Percentiles rank a stretch among this genome's conserved stretches.
Evolutionary conservation across 352 stramenopile genomes (phyloP).

Genomic region (Globisporangium canariense): DNA sequence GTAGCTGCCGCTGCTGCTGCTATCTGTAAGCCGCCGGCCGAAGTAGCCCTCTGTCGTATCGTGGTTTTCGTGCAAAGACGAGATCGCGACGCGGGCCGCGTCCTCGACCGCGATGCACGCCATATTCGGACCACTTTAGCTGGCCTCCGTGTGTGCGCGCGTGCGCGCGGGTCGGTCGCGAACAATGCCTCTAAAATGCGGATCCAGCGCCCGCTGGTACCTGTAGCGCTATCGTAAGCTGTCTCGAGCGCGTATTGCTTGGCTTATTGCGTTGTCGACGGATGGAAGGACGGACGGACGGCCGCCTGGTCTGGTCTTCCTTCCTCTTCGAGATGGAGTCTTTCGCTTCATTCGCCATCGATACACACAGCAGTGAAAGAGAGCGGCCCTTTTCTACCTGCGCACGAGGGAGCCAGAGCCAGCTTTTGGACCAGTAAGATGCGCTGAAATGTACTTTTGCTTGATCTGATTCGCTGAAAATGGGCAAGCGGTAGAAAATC

Average conservation of each 20-base stretch:
- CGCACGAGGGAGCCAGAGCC: neutral
- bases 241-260: neutral
- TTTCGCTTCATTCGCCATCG: neutral
- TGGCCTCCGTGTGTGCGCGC: neutral
- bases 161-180: neutral
- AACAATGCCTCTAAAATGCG: no score
- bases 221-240: neutral
- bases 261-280: neutral
- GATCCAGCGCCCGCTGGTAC: neutral
- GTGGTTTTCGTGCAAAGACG: slow-evolving; percentile 17
- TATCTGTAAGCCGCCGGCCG: slow-evolving; percentile 17
- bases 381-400: neutral
- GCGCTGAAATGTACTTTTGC: neutral
- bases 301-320: neutral
- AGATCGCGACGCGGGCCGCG: slow-evolving; percentile 8
- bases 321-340: neutral
- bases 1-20: neutral
- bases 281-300: neutral
- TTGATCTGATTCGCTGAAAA: neutral
- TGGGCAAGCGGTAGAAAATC: neutral
- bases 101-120: slow-evolving; percentile 13
- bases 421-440: neutral
- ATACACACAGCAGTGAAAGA: neutral
- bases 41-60: slow-evolving; percentile 33
- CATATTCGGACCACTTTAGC: slow-evolving; percentile 15